Conservation (phyloP, 345 rosid species). For the Bruguiera sexangula region DNA sequence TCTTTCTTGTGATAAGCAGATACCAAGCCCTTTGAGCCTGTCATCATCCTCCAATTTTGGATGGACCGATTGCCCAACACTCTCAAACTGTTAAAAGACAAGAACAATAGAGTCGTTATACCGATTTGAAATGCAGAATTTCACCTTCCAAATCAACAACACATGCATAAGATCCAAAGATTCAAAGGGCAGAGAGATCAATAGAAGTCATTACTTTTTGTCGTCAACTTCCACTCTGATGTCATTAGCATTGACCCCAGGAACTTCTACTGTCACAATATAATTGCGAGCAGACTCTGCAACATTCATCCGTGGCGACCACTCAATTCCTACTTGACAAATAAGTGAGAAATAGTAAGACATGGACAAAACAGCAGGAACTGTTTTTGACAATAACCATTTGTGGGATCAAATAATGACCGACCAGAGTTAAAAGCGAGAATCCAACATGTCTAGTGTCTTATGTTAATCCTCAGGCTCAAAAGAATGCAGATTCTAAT, state of each 20-base stretch:
- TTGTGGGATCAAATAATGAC: too few relatives aligned
- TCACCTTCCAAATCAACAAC: too few relatives aligned
- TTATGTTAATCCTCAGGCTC: not conserved
- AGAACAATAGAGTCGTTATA: not conserved
- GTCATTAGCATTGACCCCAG: slow-evolving; percentile 59
- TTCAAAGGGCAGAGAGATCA: too few relatives aligned
- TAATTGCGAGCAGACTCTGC: slow-evolving; percentile 47
- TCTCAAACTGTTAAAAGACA: slow-evolving; percentile 42
- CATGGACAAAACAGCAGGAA: not conserved
- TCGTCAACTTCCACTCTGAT: slow-evolving; percentile 72
- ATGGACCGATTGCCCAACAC: slow-evolving; percentile 49
- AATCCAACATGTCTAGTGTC: not conserved
- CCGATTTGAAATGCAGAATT: too few relatives aligned
- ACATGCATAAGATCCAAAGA: too few relatives aligned
- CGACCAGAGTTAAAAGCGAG: too few relatives aligned
- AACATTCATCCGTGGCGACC: slow-evolving; percentile 69
- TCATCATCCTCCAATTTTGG: slow-evolving; percentile 26
- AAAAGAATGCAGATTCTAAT: not conserved
- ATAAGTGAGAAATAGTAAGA: not conserved
- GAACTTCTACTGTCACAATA: slow-evolving; percentile 60
- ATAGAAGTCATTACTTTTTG: slow-evolving; percentile 32
- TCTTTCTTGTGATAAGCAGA: slow-evolving; percentile 53
- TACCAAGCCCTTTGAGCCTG: slow-evolving; percentile 24
- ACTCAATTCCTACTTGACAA: slow-evolving; percentile 38
- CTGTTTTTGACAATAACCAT: too few relatives aligned